Conservation (phyloP, 1,284 basidiomycete genomes). For the Puccinia triticina region DNA sequence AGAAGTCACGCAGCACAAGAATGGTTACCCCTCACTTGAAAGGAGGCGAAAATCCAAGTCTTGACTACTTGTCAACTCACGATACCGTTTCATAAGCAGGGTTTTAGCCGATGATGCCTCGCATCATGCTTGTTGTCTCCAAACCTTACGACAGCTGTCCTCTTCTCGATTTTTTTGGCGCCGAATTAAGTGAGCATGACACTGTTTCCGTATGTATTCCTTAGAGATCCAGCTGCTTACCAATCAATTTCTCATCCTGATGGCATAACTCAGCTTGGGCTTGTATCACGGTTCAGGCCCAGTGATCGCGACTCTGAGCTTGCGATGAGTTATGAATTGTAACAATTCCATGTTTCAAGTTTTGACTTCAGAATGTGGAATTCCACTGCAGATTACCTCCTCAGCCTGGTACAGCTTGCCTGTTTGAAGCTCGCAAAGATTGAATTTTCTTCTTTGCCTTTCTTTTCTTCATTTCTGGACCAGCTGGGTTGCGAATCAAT, state of each 20-base stretch:
- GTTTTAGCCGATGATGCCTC: background rate
- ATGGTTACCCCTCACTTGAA: background rate
- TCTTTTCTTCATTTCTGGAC: background rate
- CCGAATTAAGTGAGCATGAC: too few relatives aligned
- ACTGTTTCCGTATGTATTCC: background rate
- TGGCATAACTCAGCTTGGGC: background rate
- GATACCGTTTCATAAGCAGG: background rate
- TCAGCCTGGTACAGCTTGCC: background rate
- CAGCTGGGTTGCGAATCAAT: background rate
- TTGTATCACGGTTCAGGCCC: background rate
- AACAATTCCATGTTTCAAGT: background rate
- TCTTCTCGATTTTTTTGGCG: background rate
- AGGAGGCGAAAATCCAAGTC: constrained; percentile 3
- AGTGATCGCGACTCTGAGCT: constrained; percentile 9
- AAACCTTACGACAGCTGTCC: background rate
- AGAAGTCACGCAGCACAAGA: background rate
- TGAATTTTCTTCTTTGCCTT: background rate
- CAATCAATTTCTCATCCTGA: background rate
- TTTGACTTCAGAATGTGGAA: background rate
- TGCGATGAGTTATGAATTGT: constrained; percentile 1
- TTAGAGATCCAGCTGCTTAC: background rate
- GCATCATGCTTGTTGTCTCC: background rate
- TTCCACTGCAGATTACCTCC: background rate
- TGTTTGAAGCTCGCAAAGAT: background rate
- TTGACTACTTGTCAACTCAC: background rate